Evolutionary conservation across 352 stramenopile species (phyloP).

Genomic region (Pythium brassicae): DNA sequence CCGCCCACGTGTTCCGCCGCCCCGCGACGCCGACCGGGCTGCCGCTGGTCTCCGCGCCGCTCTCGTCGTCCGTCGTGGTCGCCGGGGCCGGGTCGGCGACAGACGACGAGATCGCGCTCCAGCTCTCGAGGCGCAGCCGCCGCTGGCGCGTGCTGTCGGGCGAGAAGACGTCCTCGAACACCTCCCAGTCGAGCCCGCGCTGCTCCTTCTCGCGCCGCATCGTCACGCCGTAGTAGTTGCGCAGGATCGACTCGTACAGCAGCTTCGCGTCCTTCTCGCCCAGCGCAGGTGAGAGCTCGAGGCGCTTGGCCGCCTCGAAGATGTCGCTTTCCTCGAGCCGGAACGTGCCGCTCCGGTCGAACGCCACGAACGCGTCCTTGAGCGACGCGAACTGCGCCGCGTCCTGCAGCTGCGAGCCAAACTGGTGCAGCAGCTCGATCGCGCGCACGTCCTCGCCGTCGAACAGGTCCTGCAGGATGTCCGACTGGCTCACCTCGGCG

Average conservation of each 20-base stretch:
- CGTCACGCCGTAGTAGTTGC: constrained; percentile 62
- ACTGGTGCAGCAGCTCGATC: constrained; percentile 67
- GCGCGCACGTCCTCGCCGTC: constrained; percentile 70
- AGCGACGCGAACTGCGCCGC: constrained; percentile 43
- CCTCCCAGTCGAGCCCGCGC: constrained; percentile 51
- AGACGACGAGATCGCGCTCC: constrained; percentile 30
- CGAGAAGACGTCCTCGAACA: constrained; percentile 81
- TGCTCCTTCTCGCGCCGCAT: constrained; percentile 30
- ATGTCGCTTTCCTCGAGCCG: constrained; percentile 48
- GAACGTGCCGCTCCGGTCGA: constrained; percentile 36
- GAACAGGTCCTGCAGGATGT: constrained; percentile 75
- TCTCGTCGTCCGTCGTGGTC: constrained; percentile 22
- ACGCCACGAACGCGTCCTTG: constrained; percentile 49
- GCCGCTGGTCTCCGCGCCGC: constrained; percentile 16
- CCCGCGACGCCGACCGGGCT: constrained; percentile 4
- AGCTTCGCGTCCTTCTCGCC: constrained; percentile 41
- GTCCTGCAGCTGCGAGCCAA: constrained; percentile 39
- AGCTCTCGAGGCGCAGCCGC: constrained; percentile 54
- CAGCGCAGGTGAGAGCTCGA: constrained; percentile 47
- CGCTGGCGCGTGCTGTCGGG: constrained; percentile 60
- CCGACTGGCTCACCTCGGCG: constrained; percentile 62
- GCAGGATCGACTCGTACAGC: constrained; percentile 59
- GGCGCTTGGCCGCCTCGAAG: constrained; percentile 36
- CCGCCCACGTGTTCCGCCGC: constrained; percentile 51
- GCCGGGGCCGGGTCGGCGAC: constrained; percentile 8